These are phyloP conservation scores for Termitomyces sp. DNA, from an alignment of 768 basidiomycete species.

Conservation along the genomic window DNA sequence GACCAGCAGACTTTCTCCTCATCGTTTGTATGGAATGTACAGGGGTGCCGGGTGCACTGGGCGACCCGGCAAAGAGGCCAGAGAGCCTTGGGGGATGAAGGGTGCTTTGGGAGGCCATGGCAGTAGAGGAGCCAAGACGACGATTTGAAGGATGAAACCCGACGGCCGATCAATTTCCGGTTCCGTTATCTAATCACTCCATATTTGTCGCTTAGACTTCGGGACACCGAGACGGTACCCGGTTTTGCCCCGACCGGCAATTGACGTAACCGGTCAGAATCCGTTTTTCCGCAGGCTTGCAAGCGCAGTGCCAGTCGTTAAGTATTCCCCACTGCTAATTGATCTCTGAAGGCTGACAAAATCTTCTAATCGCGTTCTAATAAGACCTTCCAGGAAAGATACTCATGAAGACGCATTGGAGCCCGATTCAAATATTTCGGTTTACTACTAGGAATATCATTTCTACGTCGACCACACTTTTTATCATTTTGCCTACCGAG, in stretches of 20 bases:
- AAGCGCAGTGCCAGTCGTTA: no score
- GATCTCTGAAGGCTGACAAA: no score
- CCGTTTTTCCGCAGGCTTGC: neutral
- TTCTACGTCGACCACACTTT: no score
- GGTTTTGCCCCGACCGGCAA: neutral
- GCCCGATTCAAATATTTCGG: no score
- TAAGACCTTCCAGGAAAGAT: no score
- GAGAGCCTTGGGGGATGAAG: conserved; percentile 74
- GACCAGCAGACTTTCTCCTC: conserved; percentile 88
- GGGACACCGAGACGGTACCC: neutral
- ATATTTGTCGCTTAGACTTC: neutral
- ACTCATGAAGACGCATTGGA: no score
- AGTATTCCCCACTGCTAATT: no score
- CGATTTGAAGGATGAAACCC: conserved; percentile 10
- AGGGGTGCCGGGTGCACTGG: conserved; percentile 77
- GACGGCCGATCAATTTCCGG: conserved; percentile 15
- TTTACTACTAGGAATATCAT: no score
- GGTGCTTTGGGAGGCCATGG: conserved; percentile 35
- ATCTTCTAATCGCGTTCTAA: no score
- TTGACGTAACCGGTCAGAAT: neutral
- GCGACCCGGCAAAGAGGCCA: conserved; percentile 64
- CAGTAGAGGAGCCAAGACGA: conserved; percentile 14
- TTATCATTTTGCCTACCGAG: no score
- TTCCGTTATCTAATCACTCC: neutral
- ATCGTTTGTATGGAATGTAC: conserved; percentile 89